Conservation (phyloP, 352 stramenopile species). For the Globisporangium alternatum region DNA sequence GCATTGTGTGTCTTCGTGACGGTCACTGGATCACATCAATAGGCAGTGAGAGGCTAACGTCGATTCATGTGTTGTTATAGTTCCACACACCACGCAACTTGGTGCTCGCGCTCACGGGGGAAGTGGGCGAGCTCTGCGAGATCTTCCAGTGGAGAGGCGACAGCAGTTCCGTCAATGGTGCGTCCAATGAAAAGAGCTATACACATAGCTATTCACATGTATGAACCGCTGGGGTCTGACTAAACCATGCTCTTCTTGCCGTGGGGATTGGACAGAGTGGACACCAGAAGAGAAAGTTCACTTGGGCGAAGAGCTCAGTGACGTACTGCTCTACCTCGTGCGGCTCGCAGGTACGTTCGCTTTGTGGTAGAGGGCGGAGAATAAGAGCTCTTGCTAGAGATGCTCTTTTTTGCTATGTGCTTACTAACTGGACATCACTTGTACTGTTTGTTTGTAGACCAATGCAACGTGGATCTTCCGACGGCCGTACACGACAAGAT, state of each 20-base stretch:
- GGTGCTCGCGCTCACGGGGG: constrained; percentile 91
- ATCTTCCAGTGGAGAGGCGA: constrained; percentile 95
- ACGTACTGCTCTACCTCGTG: constrained; percentile 97
- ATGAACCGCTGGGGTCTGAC: not conserved
- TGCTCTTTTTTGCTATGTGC: not conserved
- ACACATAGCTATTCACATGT: not conserved
- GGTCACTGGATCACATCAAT: too few species aligned
- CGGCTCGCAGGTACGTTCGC: constrained; percentile 68
- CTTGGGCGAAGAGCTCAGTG: constrained; percentile 94
- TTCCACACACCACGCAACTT: constrained; percentile 90
- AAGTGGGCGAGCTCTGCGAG: constrained; percentile 94
- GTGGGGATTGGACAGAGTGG: constrained; percentile 40
- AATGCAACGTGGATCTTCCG: constrained; percentile 89
- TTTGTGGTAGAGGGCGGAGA: not conserved
- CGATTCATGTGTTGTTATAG: constrained; percentile 14
- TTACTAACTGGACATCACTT: not conserved
- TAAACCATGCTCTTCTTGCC: constrained; percentile 3
- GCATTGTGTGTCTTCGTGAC: not conserved
- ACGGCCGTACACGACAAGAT: constrained; percentile 92
- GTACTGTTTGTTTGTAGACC: constrained; percentile 33
- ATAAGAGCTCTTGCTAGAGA: not conserved
- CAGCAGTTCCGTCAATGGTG: constrained; percentile 59
- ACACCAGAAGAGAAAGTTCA: constrained; percentile 83
- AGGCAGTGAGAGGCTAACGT: not conserved
- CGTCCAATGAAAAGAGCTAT: not conserved